Conservation (phyloP, 2,329 filamentous ascomycete species). For the Penicillium digitatum region DNA sequence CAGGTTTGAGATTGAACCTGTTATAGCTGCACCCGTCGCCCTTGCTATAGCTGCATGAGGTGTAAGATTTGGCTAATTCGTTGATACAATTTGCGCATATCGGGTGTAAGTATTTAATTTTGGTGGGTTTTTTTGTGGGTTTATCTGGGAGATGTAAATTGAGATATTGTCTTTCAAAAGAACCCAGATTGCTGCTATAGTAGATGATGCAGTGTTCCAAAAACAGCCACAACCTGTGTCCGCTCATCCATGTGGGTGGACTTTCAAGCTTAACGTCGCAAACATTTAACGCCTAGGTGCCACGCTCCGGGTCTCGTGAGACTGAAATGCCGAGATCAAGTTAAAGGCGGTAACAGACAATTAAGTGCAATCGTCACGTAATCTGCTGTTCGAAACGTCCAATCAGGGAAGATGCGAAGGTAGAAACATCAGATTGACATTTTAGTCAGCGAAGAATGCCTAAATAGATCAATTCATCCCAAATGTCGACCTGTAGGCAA, state of each 20-base stretch:
- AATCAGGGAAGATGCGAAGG: slow-evolving; percentile 42
- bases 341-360: slow-evolving; percentile 35
- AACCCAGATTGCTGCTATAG: not conserved
- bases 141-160: not conserved
- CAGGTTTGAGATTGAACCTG: not conserved
- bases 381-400: slow-evolving; percentile 30
- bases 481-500: slow-evolving; percentile 31
- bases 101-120: not conserved
- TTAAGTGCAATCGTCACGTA: slow-evolving; percentile 34
- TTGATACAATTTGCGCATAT: not conserved
- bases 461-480: slow-evolving; percentile 32
- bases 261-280: not conserved
- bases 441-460: slow-evolving; percentile 31
- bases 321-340: slow-evolving; percentile 39
- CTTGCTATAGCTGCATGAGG: not conserved
- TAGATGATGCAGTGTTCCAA: not conserved
- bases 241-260: not conserved
- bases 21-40: not conserved
- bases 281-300: slow-evolving; percentile 15
- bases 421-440: slow-evolving; percentile 40
- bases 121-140: too few relatives aligned
- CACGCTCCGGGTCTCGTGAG: slow-evolving; percentile 38
- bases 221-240: not conserved
- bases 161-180: too few relatives aligned
- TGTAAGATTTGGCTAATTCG: not conserved